Evolutionary conservation across 352 stramenopile species (phyloP).

Genomic region (Pythium plurisporium): DNA sequence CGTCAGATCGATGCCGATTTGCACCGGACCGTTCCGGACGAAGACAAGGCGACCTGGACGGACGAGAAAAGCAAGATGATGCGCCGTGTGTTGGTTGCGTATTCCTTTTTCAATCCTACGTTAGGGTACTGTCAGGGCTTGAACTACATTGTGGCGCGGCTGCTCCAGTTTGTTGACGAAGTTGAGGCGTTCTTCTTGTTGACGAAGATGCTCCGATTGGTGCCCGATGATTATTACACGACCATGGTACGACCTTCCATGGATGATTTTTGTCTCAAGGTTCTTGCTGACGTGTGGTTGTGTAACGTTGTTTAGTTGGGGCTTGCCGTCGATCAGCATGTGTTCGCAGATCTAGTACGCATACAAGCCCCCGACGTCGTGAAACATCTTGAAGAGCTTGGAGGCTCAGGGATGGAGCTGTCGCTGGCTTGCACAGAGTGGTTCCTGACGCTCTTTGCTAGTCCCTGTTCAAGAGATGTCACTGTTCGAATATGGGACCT

Average conservation of each 20-base stretch:
- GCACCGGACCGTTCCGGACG: conserved; percentile 58
- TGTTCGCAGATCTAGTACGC: conserved; percentile 82
- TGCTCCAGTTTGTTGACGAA: conserved; percentile 80
- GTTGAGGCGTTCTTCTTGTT: conserved; percentile 86
- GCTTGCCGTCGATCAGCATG: conserved; percentile 83
- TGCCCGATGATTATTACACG: conserved; percentile 86
- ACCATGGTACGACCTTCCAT: conserved; percentile 58
- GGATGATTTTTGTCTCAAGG: not conserved
- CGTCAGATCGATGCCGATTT: conserved; percentile 85
- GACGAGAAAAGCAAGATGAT: conserved; percentile 69
- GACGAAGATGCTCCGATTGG: conserved; percentile 65
- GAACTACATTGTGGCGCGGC: conserved; percentile 79
- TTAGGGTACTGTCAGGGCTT: conserved; percentile 90
- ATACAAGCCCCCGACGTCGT: conserved; percentile 69
- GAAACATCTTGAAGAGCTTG: conserved; percentile 54
- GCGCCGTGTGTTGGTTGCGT: conserved; percentile 84
- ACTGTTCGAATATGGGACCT: conserved; percentile 82
- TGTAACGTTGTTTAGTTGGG: conserved; percentile 59
- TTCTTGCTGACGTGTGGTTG: not conserved
- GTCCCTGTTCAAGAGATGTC: conserved; percentile 62
- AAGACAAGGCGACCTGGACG: conserved; percentile 61
- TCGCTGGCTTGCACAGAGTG: conserved; percentile 86
- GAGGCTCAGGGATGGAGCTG: conserved; percentile 80
- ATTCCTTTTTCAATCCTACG: conserved; percentile 74
- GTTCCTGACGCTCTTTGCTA: conserved; percentile 86